Evolutionary conservation across 169 alveolate genomes (phyloP), one percentile per base, ranked within the genome.

Genomic region (Ichthyophthirius multifiliis): DNA sequence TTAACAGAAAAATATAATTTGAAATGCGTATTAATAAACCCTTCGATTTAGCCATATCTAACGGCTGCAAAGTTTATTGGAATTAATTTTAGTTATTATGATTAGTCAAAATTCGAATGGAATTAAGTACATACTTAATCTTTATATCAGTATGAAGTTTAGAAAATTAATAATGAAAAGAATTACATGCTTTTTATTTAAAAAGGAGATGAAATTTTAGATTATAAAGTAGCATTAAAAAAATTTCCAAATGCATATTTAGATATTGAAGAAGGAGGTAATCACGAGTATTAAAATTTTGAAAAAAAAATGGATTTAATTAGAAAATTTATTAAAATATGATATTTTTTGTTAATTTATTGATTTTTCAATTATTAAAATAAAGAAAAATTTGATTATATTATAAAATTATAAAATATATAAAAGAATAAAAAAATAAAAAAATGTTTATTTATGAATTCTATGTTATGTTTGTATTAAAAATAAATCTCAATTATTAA

Each of bases 191-290:
- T 67, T 2, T n/a, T 67, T n/a, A 16, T 67, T 1, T 16, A 41
- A 18, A 67, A 41, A 5, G 37, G 45, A 39, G 77, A 67, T 39
- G 77, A 67, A 67, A 18, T 67, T 6, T 39, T 67, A 20, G 62
- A 67, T 35, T 67, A 67, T 67, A 16, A 30, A 3, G 48, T 34
- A 0, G 63, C 64, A 7, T 23, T 37, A 34, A 7, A 67, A 67
- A 67, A 67, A 39, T 20, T 67, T 3, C 48, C 48, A 9, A 5
- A 67, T 1, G 48, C 77, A 16, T 32, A 67, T 35, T 18, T 35
- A 37, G 77, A 67, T 41, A 37, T 67, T 34, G 43, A 67, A 7
- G 63, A 39, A 39, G 77, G 77, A 2, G 77, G 77, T 34, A 30
- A 34, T 67, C 77, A 67, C 30, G 77, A 34, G 3, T 67, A 67